phyloP scores from a whole-genome alignment of 2,329 filamentous ascomycete species.

The Venturia aucupariae region DNA sequence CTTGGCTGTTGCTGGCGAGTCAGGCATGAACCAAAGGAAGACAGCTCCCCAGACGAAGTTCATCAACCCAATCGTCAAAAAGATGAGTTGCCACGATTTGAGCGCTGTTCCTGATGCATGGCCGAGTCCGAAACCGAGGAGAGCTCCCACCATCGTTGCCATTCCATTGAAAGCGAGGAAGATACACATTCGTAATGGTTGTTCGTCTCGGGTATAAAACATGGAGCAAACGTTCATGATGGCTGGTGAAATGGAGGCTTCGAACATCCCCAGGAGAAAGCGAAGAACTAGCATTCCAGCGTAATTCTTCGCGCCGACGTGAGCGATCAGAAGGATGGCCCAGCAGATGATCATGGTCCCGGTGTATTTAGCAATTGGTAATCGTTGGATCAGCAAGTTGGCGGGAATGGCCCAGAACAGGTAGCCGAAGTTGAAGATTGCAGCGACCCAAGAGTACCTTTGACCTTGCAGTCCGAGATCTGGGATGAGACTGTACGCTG shows the following conservation, averaged over 20 bases:
- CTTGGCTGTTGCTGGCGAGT: conserved; percentile 26
- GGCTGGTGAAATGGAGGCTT: conserved; percentile 31
- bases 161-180: conserved; percentile 70
- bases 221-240: conserved; percentile 36
- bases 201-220: conserved; percentile 36
- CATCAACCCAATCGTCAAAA: background rate
- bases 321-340: conserved; percentile 17
- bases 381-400: conserved; percentile 30
- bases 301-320: conserved; percentile 27
- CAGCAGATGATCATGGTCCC: conserved; percentile 33
- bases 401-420: conserved; percentile 33
- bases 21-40: conserved; percentile 7
- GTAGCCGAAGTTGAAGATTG: conserved; percentile 37
- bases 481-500: conserved; percentile 28
- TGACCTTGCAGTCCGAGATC: conserved; percentile 25
- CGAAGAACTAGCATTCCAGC: conserved; percentile 37
- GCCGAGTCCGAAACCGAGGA: conserved; percentile 59
- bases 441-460: conserved; percentile 34
- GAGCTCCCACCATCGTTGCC: conserved; percentile 66
- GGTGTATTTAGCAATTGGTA: conserved; percentile 29
- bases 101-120: conserved; percentile 22
- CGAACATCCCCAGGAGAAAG: conserved; percentile 38
- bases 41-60: background rate
- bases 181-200: conserved; percentile 13
- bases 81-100: conserved; percentile 39